These are phyloP conservation scores for Tetrapisispora iriomotensis DNA, from an alignment of 805 yeast species.

Conservation along the genomic window DNA sequence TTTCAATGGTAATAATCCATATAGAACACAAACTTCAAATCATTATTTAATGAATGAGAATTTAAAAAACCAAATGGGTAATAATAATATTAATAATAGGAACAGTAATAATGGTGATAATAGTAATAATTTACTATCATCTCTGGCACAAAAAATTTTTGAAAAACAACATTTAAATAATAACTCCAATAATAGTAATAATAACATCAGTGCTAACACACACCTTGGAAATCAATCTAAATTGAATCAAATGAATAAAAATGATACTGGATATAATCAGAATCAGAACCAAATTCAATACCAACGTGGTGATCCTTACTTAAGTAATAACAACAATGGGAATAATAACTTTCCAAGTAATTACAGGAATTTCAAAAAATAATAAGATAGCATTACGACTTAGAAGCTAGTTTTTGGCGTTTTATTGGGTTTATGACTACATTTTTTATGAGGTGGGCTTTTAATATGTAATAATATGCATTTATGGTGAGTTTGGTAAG, in stretches of 20 bases:
- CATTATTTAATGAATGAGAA: slow-evolving; percentile 2
- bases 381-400: too few species aligned
- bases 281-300: slow-evolving; percentile 8
- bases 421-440: too few species aligned
- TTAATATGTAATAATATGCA: too few species aligned
- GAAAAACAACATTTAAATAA: slow-evolving; percentile 16
- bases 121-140: slow-evolving; percentile 9
- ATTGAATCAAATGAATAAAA: slow-evolving; percentile 4
- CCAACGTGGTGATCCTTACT: slow-evolving; percentile 14
- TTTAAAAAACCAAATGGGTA: neutral
- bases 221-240: slow-evolving; percentile 5
- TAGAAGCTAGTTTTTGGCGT: too few species aligned
- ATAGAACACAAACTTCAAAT: slow-evolving; percentile 5
- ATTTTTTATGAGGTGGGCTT: too few species aligned
- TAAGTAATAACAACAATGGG: slow-evolving; percentile 6
- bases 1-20: slow-evolving; percentile 2
- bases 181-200: slow-evolving; percentile 9
- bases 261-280: slow-evolving; percentile 6
- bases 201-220: slow-evolving; percentile 4
- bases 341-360: slow-evolving; percentile 1
- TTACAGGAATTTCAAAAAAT: slow-evolving; percentile 1
- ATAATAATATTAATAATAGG: neutral
- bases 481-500: too few species aligned
- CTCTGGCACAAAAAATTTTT: slow-evolving; percentile 14
- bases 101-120: slow-evolving; percentile 1